These are phyloP conservation scores for Penium margaritaceum DNA, from an alignment of 139 green algal genomes.

Conservation along the genomic window DNA sequence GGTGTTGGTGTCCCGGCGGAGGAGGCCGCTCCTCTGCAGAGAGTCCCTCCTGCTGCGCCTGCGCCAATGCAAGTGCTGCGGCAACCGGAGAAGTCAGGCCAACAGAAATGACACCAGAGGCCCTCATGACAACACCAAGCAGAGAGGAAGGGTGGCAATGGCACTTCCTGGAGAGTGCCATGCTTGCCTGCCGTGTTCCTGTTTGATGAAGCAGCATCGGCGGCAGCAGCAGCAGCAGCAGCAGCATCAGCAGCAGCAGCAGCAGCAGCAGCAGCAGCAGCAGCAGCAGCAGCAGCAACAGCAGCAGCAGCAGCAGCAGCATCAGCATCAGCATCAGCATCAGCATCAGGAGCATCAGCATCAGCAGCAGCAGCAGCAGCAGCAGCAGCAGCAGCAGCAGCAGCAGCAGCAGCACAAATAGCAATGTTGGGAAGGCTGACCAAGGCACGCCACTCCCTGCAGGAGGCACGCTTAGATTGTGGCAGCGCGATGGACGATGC, in stretches of 20 bases:
- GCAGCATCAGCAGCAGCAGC: background rate
- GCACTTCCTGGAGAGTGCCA: too few species aligned
- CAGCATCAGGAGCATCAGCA: background rate
- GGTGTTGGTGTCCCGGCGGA: background rate
- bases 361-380: background rate
- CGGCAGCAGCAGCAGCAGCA: slow-evolving; percentile 4
- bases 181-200: too few species aligned
- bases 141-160: too few species aligned
- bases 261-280: background rate
- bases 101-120: too few species aligned
- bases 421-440: too few species aligned
- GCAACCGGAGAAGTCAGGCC: background rate
- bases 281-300: background rate
- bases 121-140: too few species aligned
- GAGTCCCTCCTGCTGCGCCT: background rate
- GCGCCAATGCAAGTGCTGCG: background rate
- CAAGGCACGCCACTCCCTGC: too few species aligned
- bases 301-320: background rate
- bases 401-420: too few species aligned
- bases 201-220: too few species aligned
- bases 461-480: too few species aligned
- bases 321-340: background rate
- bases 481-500: too few species aligned
- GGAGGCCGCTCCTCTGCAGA: background rate
- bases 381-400: too few species aligned